Evolutionary conservation across 441 rosid species (phyloP), one percentile per base, ranked within the genome.

Genomic region (Adansonia grandidieri): DNA sequence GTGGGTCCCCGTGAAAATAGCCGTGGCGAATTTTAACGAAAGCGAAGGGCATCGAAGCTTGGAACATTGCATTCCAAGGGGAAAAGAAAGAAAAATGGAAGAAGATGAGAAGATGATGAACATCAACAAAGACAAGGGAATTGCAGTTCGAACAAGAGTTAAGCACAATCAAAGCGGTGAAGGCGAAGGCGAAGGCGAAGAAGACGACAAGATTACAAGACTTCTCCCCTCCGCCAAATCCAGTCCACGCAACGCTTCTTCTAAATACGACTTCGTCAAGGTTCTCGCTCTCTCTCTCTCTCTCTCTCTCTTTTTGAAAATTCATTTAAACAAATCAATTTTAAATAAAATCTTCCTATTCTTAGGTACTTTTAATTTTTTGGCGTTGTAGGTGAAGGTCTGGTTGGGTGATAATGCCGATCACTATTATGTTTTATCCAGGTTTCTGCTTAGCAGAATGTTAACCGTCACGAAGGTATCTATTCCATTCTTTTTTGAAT

Each of bases 181-280:
- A 32, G 86, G 74, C 3, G 80, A 76, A 42, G 87, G 66, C 9
- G 81, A 79, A 37, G 80, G 82, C 28, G 28, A 24, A 24, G 28
- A 24, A 64, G 83, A 68, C 17, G 81, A 76, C 58, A 85, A 82
- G 37, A 83, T 75, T 65, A 80, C 84, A 17, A 82, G 75, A 77
- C 72, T 85, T 24, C 80, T 89, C 73, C 79, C 95, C 50, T 60
- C 86, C 63, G 82, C 81, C 56, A 90, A 86, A 74, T 89, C 89
- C 84, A 84, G 93, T 80, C 82, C 96, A 67, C 97, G 99, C 2
- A 96, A 94, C 82, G 89, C 94, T 73, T 87, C 98, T 75, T 96
- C 99, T 78, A 96, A 96, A 87, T 96, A 96, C 89, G 99, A 96
- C 83, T 96, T 91, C 79, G 99, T 96, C 81, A 96, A 96, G 96